A percentile compares a stretch with the other conserved stretches of the same genome.
These are phyloP conservation scores for Umbilicaria muhlenbergii DNA, from an alignment of 495 filamentous ascomycete species.

Conservation along the genomic window DNA sequence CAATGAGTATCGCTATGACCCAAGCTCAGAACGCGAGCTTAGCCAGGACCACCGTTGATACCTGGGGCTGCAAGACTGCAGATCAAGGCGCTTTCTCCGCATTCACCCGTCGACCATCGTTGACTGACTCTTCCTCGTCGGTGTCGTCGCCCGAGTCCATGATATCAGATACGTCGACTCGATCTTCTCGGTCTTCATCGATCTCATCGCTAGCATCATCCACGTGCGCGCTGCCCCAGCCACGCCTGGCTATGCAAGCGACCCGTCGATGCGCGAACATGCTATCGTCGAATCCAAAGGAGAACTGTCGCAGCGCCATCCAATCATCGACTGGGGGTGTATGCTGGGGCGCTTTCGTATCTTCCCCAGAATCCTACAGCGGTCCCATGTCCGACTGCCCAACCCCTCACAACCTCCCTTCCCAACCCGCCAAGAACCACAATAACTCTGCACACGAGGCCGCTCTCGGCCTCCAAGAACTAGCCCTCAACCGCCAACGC, in stretches of 20 bases:
- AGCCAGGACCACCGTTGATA: slow-evolving; percentile 45
- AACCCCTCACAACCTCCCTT: slow-evolving; percentile 33
- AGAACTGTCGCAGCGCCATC: slow-evolving; percentile 6
- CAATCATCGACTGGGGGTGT: slow-evolving; percentile 8
- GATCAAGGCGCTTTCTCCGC: slow-evolving; percentile 30
- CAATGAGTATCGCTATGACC: slow-evolving; percentile 69
- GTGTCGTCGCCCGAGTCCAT: slow-evolving; percentile 82
- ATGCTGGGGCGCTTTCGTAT: slow-evolving; percentile 30
- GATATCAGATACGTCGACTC: slow-evolving; percentile 64
- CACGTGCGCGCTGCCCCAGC: slow-evolving; percentile 44
- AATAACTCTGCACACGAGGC: slow-evolving; percentile 34
- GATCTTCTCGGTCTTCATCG: slow-evolving; percentile 29
- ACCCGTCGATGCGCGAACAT: slow-evolving; percentile 64
- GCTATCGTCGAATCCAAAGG: slow-evolving; percentile 16
- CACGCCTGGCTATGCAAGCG: slow-evolving; percentile 64
- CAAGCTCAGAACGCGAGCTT: slow-evolving; percentile 50
- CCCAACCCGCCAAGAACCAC: slow-evolving; percentile 31
- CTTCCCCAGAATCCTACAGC: slow-evolving; percentile 46
- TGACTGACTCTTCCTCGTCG: slow-evolving; percentile 61
- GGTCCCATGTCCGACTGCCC: slow-evolving; percentile 30
- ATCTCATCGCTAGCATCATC: slow-evolving; percentile 42
- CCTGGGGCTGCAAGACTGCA: slow-evolving; percentile 35
- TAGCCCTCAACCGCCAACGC: slow-evolving; percentile 25
- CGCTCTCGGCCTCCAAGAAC: slow-evolving; percentile 52
- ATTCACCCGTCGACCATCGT: slow-evolving; percentile 52